Conservation (phyloP, 495 filamentous ascomycete species). For the Aspergillus haitiensis region DNA sequence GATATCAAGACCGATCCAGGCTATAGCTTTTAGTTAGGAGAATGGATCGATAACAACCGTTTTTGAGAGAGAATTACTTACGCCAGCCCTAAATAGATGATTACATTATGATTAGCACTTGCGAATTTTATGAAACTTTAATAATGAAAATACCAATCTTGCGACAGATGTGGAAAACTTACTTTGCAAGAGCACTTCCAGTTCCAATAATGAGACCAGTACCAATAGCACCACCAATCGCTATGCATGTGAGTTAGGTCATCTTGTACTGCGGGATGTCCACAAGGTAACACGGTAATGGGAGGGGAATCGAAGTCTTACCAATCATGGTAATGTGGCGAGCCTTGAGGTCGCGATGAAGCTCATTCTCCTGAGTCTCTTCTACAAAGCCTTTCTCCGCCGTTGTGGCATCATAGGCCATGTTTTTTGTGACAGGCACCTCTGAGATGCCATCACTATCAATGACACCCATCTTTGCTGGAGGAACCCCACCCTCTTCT, state of each 20-base stretch:
- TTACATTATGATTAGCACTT: slow-evolving; percentile 12
- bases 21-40: slow-evolving; percentile 36
- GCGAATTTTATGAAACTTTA: neutral
- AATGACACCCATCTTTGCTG: slow-evolving; percentile 19
- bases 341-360: slow-evolving; percentile 72
- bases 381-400: slow-evolving; percentile 31
- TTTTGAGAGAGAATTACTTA: slow-evolving; percentile 27
- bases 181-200: slow-evolving; percentile 62
- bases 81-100: slow-evolving; percentile 34
- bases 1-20: slow-evolving; percentile 75
- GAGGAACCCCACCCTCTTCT: neutral
- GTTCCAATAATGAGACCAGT: slow-evolving; percentile 70
- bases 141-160: no score
- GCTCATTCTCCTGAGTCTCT: slow-evolving; percentile 33
- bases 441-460: slow-evolving; percentile 23
- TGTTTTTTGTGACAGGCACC: slow-evolving; percentile 14
- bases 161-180: slow-evolving; percentile 15
- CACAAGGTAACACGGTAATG: neutral
- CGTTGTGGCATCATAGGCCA: slow-evolving; percentile 27
- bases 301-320: slow-evolving; percentile 14
- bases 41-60: neutral
- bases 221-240: slow-evolving; percentile 85
- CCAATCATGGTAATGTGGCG: slow-evolving; percentile 84
- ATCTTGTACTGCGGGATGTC: neutral
- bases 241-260: slow-evolving; percentile 34